Base-by-base conservation (phyloP, 495 filamentous ascomycete species). In the Aspergillus mulundensis region DNA sequence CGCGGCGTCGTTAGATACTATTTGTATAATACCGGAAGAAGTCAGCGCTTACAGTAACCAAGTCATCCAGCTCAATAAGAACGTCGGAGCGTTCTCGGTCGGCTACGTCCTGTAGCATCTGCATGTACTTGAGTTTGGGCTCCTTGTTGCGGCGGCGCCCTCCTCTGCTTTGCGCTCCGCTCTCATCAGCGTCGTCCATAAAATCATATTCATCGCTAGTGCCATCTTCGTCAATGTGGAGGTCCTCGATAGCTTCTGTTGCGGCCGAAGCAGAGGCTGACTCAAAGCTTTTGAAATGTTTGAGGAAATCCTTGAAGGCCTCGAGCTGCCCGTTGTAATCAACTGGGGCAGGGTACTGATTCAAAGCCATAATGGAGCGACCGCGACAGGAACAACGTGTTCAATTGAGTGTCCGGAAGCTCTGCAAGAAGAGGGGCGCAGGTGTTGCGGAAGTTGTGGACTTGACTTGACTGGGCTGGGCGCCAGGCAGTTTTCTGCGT, bases 161-260 rank as follows among this genome's bases (percentile, higher is more conserved):
- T 68, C 61, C 68, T 56, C 61, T 70, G 58, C 67, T 76, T 71
- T 60, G 77, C 60, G 60, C 74, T 64, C 62, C 72, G 49, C 56
- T 70, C 56, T 60, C 78, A 54, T 88, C 87, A 44, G 83, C 84
- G 71, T 96, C 88, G 63, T 95, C 89, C 88, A 96, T 90, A 71
- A 95, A 90, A 65, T 95, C 91, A 65, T 96, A 92, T 62, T 95
- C 91, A 66, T 97, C 91, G 72, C 88, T 92, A n/a, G 87, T 80
- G 61, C 86, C 85, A 74, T 92, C 88, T 54, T 87, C 91, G 70
- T 93, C 87, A 60, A 98, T 87, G 67, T 89, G 86, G 64, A 98
- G 80, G 49, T 88, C 86, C 57, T 89, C 83, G 30, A 98, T 74
- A 16, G 90, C 91, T 64, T 88, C 81, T 47, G 81, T 78, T 50